Evolutionary conservation across 768 basidiomycete genomes (phyloP).

Genomic region (Rhizopogon vesiculosus): DNA sequence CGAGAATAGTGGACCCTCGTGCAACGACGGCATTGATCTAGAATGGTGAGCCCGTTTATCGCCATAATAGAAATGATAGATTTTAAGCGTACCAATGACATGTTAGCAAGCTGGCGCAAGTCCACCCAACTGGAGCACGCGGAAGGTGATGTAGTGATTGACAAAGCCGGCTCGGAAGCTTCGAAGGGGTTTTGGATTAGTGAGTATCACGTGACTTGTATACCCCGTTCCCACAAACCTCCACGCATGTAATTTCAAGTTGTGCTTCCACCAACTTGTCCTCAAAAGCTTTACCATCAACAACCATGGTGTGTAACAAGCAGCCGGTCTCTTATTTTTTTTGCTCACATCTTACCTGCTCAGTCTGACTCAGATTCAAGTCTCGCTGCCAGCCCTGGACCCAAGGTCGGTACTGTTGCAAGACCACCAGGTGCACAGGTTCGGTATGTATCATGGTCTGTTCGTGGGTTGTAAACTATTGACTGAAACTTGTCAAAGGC

Average conservation of each 20-base stretch:
- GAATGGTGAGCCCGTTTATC: background rate
- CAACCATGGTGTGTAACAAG: background rate
- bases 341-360: background rate
- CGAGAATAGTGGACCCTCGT: slow-evolving; percentile 73
- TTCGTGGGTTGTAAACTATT: background rate
- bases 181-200: background rate
- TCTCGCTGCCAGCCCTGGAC: slow-evolving; percentile 30
- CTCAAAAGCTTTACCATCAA: background rate
- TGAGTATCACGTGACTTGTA: background rate
- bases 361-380: slow-evolving; percentile 79
- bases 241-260: background rate
- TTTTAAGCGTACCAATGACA: background rate
- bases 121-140: background rate
- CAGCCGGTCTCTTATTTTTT: slow-evolving; percentile 1
- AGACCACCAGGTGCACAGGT: slow-evolving; percentile 80
- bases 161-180: background rate
- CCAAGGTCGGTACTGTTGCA: slow-evolving; percentile 46
- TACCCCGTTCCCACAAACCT: background rate
- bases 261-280: background rate
- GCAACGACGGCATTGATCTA: slow-evolving; percentile 87
- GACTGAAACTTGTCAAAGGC: slow-evolving; percentile 35
- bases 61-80: background rate
- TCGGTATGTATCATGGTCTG: slow-evolving; percentile 47
- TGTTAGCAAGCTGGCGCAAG: background rate
- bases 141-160: background rate